Evolutionary conservation across 2,329 filamentous ascomycete genomes (phyloP).

Genomic region (Alternaria novae-zelandiae): DNA sequence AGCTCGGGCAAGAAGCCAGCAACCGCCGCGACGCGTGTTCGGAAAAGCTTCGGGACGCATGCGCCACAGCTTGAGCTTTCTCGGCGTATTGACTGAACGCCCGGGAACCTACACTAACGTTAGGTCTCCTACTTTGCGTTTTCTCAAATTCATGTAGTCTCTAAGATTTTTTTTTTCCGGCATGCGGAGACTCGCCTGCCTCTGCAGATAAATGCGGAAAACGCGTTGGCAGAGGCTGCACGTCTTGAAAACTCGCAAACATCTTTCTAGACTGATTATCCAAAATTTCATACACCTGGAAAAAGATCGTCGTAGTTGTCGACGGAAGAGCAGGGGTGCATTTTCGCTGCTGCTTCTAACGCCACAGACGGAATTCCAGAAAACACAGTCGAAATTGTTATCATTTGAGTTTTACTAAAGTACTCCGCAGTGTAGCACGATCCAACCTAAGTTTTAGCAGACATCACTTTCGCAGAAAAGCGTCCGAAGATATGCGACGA

Average conservation of each 20-base stretch:
- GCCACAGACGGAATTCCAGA: not conserved
- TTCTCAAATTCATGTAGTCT: too few relatives aligned
- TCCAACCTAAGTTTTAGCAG: not conserved
- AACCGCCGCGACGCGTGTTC: not conserved
- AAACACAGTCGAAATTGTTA: not conserved
- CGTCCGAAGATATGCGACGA: not conserved
- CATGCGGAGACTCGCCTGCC: too few relatives aligned
- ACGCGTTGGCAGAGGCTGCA: too few relatives aligned
- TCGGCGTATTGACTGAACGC: not conserved
- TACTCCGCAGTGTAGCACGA: not conserved
- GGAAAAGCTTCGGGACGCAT: not conserved
- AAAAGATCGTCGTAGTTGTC: too few relatives aligned
- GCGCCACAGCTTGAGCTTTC: not conserved
- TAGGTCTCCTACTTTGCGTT: too few relatives aligned
- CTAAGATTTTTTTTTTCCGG: too few relatives aligned
- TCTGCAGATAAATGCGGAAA: too few relatives aligned
- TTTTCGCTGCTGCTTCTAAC: not conserved
- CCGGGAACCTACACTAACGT: too few relatives aligned
- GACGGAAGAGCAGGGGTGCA: not conserved
- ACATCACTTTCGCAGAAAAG: not conserved
- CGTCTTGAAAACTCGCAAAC: too few relatives aligned
- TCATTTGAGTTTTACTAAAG: not conserved
- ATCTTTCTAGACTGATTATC: too few relatives aligned
- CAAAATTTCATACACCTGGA: too few relatives aligned
- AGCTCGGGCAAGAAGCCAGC: not conserved